phyloP scores from a whole-genome alignment of 1,284 basidiomycete genomes.

The Marasmius fiardii region DNA sequence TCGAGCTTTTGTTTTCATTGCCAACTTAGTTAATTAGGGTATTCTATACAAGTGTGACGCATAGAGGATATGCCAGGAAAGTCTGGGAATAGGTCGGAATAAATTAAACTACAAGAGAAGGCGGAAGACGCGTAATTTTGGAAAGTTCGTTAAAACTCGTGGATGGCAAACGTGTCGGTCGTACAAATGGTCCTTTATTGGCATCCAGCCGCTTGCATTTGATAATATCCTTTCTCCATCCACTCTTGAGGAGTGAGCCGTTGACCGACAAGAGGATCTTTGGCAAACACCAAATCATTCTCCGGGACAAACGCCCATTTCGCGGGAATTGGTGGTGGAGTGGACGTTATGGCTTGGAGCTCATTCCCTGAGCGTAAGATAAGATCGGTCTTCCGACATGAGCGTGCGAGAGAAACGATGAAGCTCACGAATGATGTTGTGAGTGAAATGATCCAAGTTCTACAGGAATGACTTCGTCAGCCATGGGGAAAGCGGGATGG shows the following conservation, averaged over 20 bases:
- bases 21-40: too few species aligned
- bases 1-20: too few species aligned
- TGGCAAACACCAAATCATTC: constrained; percentile 55
- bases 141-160: too few species aligned
- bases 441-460: constrained; percentile 66
- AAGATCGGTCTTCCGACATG: neutral
- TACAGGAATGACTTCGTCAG: constrained; percentile 16
- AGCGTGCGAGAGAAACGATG: neutral
- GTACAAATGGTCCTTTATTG: neutral
- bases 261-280: constrained; percentile 27
- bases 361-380: constrained; percentile 47
- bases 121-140: too few species aligned
- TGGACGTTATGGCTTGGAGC: constrained; percentile 52
- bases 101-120: too few species aligned
- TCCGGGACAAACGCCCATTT: constrained; percentile 56
- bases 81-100: too few species aligned
- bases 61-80: too few species aligned
- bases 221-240: constrained; percentile 43
- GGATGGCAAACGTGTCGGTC: too few species aligned
- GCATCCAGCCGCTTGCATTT: constrained; percentile 35
- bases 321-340: constrained; percentile 51
- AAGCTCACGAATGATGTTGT: constrained; percentile 56
- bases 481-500: too few species aligned
- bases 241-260: constrained; percentile 50
- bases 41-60: too few species aligned